Conservation (phyloP, 768 basidiomycete species). For the Russula sp. region DNA sequence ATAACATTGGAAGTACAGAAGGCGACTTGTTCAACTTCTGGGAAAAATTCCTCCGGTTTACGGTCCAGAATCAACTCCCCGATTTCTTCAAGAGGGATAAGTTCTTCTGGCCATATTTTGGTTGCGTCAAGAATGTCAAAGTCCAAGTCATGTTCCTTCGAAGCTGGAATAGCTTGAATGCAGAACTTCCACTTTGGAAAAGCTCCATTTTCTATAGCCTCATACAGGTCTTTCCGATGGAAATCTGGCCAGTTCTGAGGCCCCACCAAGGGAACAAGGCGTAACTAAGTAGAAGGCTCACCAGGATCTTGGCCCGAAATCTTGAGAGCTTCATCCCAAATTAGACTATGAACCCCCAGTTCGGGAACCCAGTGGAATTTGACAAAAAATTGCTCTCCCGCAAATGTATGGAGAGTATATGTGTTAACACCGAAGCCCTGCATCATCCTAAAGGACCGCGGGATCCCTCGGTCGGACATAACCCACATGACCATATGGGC, state of each 20-base stretch:
- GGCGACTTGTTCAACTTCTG: slow-evolving; percentile 84
- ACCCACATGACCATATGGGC: slow-evolving; percentile 78
- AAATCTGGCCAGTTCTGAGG: slow-evolving; percentile 31
- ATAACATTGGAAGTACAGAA: slow-evolving; percentile 67
- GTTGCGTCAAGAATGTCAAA: slow-evolving; percentile 86
- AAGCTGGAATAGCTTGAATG: slow-evolving; percentile 64
- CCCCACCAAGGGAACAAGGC: background rate
- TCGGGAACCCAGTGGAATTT: slow-evolving; percentile 84
- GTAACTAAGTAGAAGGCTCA: slow-evolving; percentile 23
- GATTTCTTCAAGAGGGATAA: slow-evolving; percentile 68
- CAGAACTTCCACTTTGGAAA: slow-evolving; percentile 76
- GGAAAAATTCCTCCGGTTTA: slow-evolving; percentile 67
- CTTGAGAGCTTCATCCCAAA: slow-evolving; percentile 90
- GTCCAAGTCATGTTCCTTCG: slow-evolving; percentile 72
- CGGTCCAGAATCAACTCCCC: slow-evolving; percentile 66
- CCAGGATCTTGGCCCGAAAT: slow-evolving; percentile 76
- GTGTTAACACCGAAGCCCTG: slow-evolving; percentile 88
- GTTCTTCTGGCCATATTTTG: slow-evolving; percentile 78
- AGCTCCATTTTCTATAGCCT: slow-evolving; percentile 67
- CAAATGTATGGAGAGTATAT: slow-evolving; percentile 60
- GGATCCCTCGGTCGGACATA: slow-evolving; percentile 80
- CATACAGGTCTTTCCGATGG: slow-evolving; percentile 78
- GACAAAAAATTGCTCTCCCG: slow-evolving; percentile 69
- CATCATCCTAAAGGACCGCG: slow-evolving; percentile 83
- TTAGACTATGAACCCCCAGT: slow-evolving; percentile 73